Evolutionary conservation across 1,284 basidiomycete species (phyloP).

Genomic region (Cryptococcus wingfieldii): DNA sequence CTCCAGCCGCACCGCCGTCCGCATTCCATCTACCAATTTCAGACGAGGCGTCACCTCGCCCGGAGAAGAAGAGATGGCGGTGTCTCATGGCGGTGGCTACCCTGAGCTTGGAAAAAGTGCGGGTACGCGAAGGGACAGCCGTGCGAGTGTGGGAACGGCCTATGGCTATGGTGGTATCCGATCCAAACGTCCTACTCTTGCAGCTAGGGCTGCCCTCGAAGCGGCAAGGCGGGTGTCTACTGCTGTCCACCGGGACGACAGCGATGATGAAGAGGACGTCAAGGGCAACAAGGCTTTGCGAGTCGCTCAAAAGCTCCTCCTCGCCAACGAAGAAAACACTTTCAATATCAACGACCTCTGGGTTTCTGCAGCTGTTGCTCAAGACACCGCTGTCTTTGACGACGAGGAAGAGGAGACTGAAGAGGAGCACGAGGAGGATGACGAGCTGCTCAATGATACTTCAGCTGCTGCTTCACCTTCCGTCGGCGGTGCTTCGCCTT

Average conservation of each 20-base stretch:
- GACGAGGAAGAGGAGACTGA: conserved; percentile 44
- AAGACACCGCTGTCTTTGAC: conserved; percentile 50
- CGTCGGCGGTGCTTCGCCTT: conserved; percentile 11
- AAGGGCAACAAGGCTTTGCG: conserved; percentile 50
- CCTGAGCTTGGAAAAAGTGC: conserved; percentile 17
- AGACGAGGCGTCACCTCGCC: conserved; percentile 21
- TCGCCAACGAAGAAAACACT: conserved; percentile 54
- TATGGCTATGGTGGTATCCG: conserved; percentile 50
- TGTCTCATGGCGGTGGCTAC: conserved; percentile 20
- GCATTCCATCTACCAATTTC: conserved; percentile 18
- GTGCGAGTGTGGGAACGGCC: conserved; percentile 43
- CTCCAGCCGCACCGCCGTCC: conserved; percentile 22
- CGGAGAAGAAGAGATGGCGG: conserved; percentile 13
- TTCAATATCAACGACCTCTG: conserved; percentile 51
- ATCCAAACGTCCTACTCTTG: conserved; percentile 49
- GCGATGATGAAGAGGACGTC: conserved; percentile 24
- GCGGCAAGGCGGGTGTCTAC: conserved; percentile 43
- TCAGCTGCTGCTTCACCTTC: conserved; percentile 19
- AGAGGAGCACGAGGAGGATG: conserved; percentile 20
- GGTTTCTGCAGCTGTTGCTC: conserved; percentile 49
- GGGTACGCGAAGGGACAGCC: conserved; percentile 32
- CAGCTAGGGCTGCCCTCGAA: conserved; percentile 44
- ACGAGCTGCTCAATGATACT: conserved; percentile 21
- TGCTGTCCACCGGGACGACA: conserved; percentile 22
- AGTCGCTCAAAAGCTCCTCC: conserved; percentile 82